Evolutionary conservation across 179 eudicot species (phyloP).

Genomic region (Silene noctiflora): DNA sequence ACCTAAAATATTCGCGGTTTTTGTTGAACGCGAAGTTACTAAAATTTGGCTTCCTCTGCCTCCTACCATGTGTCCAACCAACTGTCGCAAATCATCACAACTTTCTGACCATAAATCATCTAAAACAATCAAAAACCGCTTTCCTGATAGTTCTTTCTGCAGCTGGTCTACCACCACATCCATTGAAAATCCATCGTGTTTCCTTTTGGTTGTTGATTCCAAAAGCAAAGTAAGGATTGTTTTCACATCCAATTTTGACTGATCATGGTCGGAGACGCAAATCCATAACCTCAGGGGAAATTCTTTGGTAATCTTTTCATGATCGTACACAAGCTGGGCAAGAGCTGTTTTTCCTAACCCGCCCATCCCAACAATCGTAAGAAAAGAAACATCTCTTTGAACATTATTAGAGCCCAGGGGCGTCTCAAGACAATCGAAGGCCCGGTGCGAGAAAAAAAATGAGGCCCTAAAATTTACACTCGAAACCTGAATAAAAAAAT

Average conservation of each 20-base stretch:
- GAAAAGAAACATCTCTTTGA: background rate
- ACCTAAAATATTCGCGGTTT: background rate
- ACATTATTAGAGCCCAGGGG: background rate
- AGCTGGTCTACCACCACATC: background rate
- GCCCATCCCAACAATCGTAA: conserved; percentile 1
- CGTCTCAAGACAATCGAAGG: too few species aligned
- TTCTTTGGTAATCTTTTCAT: background rate
- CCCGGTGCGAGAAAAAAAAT: too few species aligned
- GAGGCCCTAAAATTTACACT: too few species aligned
- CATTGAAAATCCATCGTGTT: background rate
- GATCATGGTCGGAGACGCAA: background rate
- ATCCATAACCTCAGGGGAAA: background rate
- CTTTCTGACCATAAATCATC: conserved; percentile 17
- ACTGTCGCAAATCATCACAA: background rate
- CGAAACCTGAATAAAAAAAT: too few species aligned
- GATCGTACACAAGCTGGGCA: background rate
- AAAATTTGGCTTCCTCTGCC: conserved; percentile 1
- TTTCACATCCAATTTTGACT: background rate
- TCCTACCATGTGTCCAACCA: background rate
- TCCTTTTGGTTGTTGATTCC: background rate
- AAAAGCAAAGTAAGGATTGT: background rate
- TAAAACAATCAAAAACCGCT: conserved; percentile 14
- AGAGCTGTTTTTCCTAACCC: conserved; percentile 8
- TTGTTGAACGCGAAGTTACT: conserved; percentile 7
- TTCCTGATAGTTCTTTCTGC: background rate